Percentiles rank a stretch among this genome's conserved stretches.
phyloP scores from a whole-genome alignment of 495 filamentous ascomycete genomes.

The Penicillium crystallinum region DNA sequence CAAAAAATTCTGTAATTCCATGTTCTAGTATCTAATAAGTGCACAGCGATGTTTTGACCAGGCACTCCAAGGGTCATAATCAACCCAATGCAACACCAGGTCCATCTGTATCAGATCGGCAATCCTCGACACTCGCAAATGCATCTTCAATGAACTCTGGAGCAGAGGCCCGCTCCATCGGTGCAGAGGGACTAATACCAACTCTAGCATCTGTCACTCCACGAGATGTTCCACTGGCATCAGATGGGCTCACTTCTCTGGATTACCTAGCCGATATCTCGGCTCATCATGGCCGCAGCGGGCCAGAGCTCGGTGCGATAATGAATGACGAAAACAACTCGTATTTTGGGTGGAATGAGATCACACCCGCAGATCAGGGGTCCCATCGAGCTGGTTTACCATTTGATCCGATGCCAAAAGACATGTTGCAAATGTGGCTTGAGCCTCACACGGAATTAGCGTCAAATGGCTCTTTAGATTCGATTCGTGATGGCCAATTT shows the following conservation, averaged over 20 bases:
- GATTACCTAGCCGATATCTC: constrained; percentile 40
- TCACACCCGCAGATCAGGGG: constrained; percentile 20
- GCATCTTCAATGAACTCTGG: constrained; percentile 12
- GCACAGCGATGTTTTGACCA: constrained; percentile 47
- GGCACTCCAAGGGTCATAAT: constrained; percentile 48
- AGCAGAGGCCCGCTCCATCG: constrained; percentile 15
- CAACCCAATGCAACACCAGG: constrained; percentile 19
- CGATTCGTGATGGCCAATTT: constrained; percentile 27
- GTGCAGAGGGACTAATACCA: constrained; percentile 10
- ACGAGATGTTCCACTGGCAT: constrained; percentile 22
- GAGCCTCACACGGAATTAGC: constrained; percentile 34
- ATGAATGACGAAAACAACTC: constrained; percentile 32
- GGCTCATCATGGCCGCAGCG: constrained; percentile 33
- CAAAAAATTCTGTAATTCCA: constrained; percentile 4
- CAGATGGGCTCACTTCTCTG: constrained; percentile 24
- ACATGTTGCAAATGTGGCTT: constrained; percentile 39
- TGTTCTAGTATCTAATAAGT: constrained; percentile 10
- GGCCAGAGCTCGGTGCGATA: constrained; percentile 29
- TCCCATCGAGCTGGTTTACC: constrained; percentile 18
- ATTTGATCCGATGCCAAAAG: constrained; percentile 29
- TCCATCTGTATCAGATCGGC: constrained; percentile 19
- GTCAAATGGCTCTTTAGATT: constrained; percentile 35
- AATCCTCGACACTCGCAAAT: not conserved
- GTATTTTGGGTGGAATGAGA: constrained; percentile 35
- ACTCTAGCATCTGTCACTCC: constrained; percentile 16